Evolutionary conservation across 2,329 filamentous ascomycete species (phyloP), one percentile per base, ranked within the genome.

Genomic region (Aspergillus ochraceoroseus): DNA sequence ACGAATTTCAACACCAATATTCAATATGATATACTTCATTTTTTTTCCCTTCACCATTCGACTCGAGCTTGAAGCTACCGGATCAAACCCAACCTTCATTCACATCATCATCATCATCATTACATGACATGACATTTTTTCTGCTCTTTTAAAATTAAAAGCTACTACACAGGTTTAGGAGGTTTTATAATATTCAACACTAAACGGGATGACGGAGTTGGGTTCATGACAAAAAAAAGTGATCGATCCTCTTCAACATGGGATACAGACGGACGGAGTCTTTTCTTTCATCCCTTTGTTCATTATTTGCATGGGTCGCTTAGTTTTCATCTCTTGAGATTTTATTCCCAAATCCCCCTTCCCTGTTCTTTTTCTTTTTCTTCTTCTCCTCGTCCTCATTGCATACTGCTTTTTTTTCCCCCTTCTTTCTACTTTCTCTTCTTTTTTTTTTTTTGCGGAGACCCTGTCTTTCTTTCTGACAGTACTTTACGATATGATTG

Each of bases 191-290:
- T 46, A 43, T 28, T n/a, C n/a, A n/a, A n/a, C n/a, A n/a, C n/a
- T n/a, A n/a, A n/a, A n/a, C 15, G 25, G 37, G 45, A 48, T 47
- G 37, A 41, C 47, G 55, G 53, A 54, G 53, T 56, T 56, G 38
- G 49, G 46, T 41, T 47, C 28, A 44, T 43, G 28, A 36, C 6
- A 19, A 47, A 20, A 44, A 49, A 49, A 48, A 44, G 41, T 41
- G 41, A 51, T 38, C 30, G 27, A 43, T 48, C 48, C 49, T 50
- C 41, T 59, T 57, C 56, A 57, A 59, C 55, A 54, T 43, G 53
- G 56, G 52, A 54, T 54, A 48, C 34, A 37, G 36, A 30, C 15
- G 35, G 31, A 28, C 19, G 46, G 51, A 54, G 50, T 54, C 41
- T 49, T 37, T 44, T 17, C 25, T 13, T n/a, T n/a, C n/a, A n/a